These are phyloP conservation scores for Ganoderma boninense DNA, from an alignment of 1,284 basidiomycete genomes.

Conservation along the genomic window DNA sequence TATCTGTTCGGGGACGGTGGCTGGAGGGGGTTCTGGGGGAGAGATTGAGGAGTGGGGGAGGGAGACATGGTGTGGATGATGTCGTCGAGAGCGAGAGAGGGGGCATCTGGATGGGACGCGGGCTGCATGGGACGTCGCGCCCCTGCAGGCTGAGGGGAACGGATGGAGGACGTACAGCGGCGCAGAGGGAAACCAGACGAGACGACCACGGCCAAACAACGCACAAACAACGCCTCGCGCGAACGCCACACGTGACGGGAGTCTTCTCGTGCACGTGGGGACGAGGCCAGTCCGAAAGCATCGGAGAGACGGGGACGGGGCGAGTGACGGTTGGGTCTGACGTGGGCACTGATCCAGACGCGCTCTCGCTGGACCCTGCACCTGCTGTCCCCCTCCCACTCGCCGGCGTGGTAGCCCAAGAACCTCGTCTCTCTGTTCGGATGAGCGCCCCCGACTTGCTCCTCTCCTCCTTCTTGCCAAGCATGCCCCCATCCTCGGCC, in stretches of 20 bases:
- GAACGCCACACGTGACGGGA: conserved; percentile 33
- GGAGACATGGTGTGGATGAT: conserved; percentile 52
- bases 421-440: neutral
- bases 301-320: conserved; percentile 10
- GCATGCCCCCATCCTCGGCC: conserved; percentile 41
- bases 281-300: conserved; percentile 9
- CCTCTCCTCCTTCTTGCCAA: conserved; percentile 25
- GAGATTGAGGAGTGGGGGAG: conserved; percentile 44
- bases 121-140: conserved; percentile 23
- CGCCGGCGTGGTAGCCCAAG: neutral
- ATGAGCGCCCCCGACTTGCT: conserved; percentile 20
- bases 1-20: conserved; percentile 11
- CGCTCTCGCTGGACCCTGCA: neutral
- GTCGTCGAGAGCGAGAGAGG: conserved; percentile 49
- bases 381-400: conserved; percentile 2
- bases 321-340: neutral
- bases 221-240: conserved; percentile 36
- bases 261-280: conserved; percentile 24
- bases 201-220: conserved; percentile 29
- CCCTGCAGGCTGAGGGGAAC: conserved; percentile 16
- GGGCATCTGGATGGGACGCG: conserved; percentile 34
- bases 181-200: conserved; percentile 19
- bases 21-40: conserved; percentile 20
- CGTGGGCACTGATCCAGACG: neutral
- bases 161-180: conserved; percentile 5